Percentiles rank a stretch among this genome's conserved stretches.
phyloP scores from a whole-genome alignment of 805 yeast genomes.

The Yarrowia sp. region DNA sequence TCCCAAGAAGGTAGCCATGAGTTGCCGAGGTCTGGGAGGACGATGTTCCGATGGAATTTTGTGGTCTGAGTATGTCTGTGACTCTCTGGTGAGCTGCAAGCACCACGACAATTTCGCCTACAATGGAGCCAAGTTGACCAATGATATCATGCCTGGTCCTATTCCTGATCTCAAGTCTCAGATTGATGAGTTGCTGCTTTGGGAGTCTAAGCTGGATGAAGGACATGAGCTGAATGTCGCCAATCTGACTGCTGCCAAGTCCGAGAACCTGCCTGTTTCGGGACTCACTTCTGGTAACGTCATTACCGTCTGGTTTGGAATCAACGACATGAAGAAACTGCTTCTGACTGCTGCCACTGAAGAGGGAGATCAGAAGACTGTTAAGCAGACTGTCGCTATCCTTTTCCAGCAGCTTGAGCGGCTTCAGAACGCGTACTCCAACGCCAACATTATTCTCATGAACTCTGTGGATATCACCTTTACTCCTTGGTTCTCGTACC shows the following conservation, averaged over 20 bases:
- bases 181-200: constrained; percentile 25
- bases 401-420: constrained; percentile 27
- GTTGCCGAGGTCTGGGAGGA: constrained; percentile 27
- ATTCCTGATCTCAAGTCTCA: constrained; percentile 34
- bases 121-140: constrained; percentile 25
- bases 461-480: constrained; percentile 27
- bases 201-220: constrained; percentile 17
- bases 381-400: constrained; percentile 26
- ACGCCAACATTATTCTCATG: constrained; percentile 34
- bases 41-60: constrained; percentile 27
- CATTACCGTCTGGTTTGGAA: constrained; percentile 31
- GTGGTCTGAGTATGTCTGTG: constrained; percentile 31
- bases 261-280: not conserved
- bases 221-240: constrained; percentile 18
- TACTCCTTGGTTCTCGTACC: constrained; percentile 37
- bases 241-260: constrained; percentile 1
- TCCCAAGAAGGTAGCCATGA: constrained; percentile 37
- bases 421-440: constrained; percentile 2
- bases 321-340: constrained; percentile 34
- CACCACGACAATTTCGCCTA: constrained; percentile 33
- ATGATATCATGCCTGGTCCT: constrained; percentile 29
- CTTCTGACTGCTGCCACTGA: constrained; percentile 20
- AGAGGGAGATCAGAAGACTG: constrained; percentile 7
- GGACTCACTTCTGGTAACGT: constrained; percentile 31
- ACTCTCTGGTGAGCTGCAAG: constrained; percentile 22